Evolutionary conservation across 345 rosid species (phyloP).

Genomic region (Gynandropsis gynandra): DNA sequence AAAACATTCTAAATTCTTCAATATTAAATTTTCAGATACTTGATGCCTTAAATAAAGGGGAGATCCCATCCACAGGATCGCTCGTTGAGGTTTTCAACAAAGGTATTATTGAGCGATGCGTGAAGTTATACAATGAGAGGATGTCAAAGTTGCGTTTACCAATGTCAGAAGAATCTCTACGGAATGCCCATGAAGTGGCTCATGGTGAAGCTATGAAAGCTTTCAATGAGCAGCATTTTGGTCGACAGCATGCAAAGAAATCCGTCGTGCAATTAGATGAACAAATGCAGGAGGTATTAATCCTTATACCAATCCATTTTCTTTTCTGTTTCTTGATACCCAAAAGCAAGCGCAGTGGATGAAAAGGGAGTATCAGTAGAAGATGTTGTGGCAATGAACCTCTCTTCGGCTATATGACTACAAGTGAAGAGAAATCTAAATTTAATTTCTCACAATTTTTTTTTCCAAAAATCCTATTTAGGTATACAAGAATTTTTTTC

Average conservation of each 20-base stretch:
- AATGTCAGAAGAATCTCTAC: constrained; percentile 53
- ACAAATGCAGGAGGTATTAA: constrained; percentile 70
- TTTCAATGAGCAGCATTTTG: constrained; percentile 92
- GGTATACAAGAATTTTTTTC: constrained; percentile 57
- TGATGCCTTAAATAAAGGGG: constrained; percentile 96
- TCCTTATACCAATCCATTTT: background rate
- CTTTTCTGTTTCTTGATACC: background rate
- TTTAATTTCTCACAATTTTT: constrained; percentile 14
- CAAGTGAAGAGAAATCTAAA: background rate
- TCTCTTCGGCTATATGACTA: background rate
- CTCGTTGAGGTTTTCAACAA: constrained; percentile 96
- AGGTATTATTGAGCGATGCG: constrained; percentile 78
- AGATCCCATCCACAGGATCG: constrained; percentile 98
- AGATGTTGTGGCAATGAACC: background rate
- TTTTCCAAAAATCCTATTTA: constrained; percentile 30
- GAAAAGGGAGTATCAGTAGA: background rate
- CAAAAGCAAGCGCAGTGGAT: constrained; percentile 8
- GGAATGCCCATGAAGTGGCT: constrained; percentile 54
- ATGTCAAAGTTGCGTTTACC: constrained; percentile 65
- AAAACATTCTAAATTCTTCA: constrained; percentile 7
- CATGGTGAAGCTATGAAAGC: constrained; percentile 50
- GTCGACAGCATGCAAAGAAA: constrained; percentile 84
- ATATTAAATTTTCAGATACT: constrained; percentile 58
- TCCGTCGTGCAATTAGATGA: constrained; percentile 73
- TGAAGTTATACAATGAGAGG: constrained; percentile 65